Evolutionary conservation across 2,329 filamentous ascomycete genomes (phyloP), one percentile per base, ranked within the genome.

Genomic region (Aspergillus felis): DNA sequence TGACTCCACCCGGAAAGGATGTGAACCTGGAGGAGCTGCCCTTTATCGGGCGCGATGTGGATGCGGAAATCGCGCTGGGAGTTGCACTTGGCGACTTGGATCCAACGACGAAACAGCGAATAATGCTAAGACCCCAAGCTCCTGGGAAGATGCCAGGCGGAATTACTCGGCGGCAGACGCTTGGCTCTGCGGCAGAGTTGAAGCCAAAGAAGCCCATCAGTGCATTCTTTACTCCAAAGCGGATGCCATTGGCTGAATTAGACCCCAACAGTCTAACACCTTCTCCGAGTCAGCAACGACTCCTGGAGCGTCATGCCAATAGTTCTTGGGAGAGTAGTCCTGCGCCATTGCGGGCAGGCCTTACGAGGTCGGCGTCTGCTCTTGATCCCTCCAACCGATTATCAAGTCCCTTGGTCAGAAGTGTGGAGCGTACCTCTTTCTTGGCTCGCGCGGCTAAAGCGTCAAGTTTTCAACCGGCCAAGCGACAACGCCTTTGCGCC

Each of bases 61-160:
- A 89, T 32, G 78, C 87, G 1, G 80, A 87, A 51, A 73, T 90
- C 57, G 92, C 93, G 7, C 80, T 81, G 52, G 87, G 85, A 5
- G 87, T 99, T 57, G 91, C 94, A 25, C 78, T 72, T 41, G 94
- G 94, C 38, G 89, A 96, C 64, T 75, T 97, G 49, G 88, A 97
- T 71, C 94, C 94, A 1, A 94, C 93, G 64, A 95, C 92, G 1
- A 97, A 97, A 74, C 72, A 87, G 58, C 82, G 81, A 2, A 81
- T 87, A 50, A 61, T 70, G 25, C 57, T 82, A 12, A 73, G 74
- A 52, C 70, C 69, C 2, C 57, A 64, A 53, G 64, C 64, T 56
- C 62, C 68, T 53, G 62, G 66, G 54, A 75, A 73, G 59, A 61
- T 71, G 42, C 68, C 69, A 49, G 64, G 74, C 49, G 68, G 68